Evolutionary conservation across 2,329 filamentous ascomycete genomes (phyloP), one percentile per base, ranked within the genome.

Genomic region (Ophiosphaerella korrae): DNA sequence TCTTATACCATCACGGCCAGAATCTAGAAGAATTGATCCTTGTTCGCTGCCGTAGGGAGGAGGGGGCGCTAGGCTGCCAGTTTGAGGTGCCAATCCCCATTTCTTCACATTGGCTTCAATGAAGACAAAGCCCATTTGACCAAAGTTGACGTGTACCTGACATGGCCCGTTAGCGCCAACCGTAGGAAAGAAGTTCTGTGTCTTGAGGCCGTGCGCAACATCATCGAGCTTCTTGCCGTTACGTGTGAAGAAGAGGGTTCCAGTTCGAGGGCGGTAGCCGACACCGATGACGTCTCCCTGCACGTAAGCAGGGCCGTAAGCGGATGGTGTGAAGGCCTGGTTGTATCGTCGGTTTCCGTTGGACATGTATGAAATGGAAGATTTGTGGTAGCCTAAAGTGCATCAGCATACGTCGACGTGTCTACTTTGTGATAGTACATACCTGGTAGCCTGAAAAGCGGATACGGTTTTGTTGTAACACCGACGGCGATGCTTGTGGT

Each of bases 61-160:
- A 37, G 94, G 94, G 13, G 94, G 94, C 24, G 94, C 94, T 52
- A 99, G 81, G 67, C 91, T 96, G 52, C 94, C 94, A 1, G 91
- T 97, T 83, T 95, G 95, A 5, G 94, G 94, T 41, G 94, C 94
- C 48, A 99, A 80, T 2, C 94, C 94, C 94, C 94, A 99, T 80
- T 97, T 99, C 85, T 99, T 99, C 53, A 99, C 94, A 67, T 99
- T 99, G 55, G 93, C 94, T 76, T 99, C 94, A 64, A 99, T 97
- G 70, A 97, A 99, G 42, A 99, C 94, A 70, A 97, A 99, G 31
- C 94, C 94, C 68, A 94, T 90, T 73, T 99, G 94, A 7, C 94
- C 94, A 72, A 99, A 95, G 74, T 99, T 99, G 70, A 97, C 94
- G 71, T 99, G 93, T 1, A 99, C 85, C 29, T 88, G 88, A 66